Conservation (phyloP, 1,284 basidiomycete species). For the Wallemia hederae region DNA sequence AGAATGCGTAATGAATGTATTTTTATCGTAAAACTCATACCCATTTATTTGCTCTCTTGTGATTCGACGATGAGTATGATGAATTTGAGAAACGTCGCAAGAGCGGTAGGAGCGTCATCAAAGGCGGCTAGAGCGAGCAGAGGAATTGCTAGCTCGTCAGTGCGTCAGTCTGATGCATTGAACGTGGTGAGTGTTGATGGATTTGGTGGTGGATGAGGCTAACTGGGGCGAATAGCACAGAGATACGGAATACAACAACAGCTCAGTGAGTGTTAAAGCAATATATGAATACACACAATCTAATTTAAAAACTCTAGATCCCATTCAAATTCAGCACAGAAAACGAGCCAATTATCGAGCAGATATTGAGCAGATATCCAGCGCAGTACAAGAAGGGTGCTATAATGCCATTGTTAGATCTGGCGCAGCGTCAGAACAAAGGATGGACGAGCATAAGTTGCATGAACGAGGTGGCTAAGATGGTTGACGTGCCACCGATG, state of each 20-base stretch:
- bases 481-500: constrained; percentile 90
- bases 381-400: constrained; percentile 94
- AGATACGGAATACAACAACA: constrained; percentile 75
- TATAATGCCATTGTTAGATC: constrained; percentile 81
- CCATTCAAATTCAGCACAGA: constrained; percentile 59
- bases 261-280: constrained; percentile 25
- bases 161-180: neutral
- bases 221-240: constrained; percentile 34
- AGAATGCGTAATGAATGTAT: too few species aligned
- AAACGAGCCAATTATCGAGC: constrained; percentile 55
- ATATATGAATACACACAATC: neutral
- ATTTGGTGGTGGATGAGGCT: neutral
- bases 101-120: neutral
- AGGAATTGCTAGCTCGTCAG: neutral
- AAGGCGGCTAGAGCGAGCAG: neutral
- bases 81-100: neutral
- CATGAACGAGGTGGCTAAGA: constrained; percentile 39
- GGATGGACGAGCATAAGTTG: constrained; percentile 97
- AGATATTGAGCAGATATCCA: constrained; percentile 78
- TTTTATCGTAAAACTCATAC: too few species aligned
- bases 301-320: constrained; percentile 25
- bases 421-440: constrained; percentile 90
- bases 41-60: too few species aligned
- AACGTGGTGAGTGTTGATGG: neutral
- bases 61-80: too few species aligned